Base-by-base conservation (phyloP, 2,329 filamentous ascomycete genomes). In the Trichoderma atrobrunneum region DNA sequence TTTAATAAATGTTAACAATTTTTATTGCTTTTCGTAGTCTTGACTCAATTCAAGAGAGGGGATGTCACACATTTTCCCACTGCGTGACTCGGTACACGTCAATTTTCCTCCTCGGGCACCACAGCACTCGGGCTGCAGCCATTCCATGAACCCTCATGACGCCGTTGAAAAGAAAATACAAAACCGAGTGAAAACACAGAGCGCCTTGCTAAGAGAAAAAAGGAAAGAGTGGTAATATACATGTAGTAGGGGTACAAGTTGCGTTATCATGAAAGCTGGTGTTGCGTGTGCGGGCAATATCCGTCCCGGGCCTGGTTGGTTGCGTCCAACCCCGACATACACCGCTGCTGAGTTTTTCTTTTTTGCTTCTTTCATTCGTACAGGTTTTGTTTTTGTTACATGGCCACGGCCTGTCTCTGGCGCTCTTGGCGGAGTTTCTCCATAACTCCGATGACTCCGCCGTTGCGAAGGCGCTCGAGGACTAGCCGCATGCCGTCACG, bases 401-500 rank as follows among this genome's bases (percentile, higher is more conserved):
- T 60, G 70, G 71, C 72, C 11, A 71, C 54, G 26, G 59, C 34
- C 65, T 81, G 80, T 68, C 77, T 77, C 56, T 83, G 80, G 69
- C 83, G 82, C 74, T 85, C 83, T 57, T 82, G 78, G 56, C 87
- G 84, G 75, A 87, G 82, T 64, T 87, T 84, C 78, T 90, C 88
- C 39, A 90, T 80, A 34, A 90, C 87, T 51, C 87, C 86, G 70
- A 89, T 86, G 71, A 89, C 85, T 34, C 87, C 87, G 54, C 85
- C 88, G 79, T 88, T 87, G 62, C 88, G 85, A 67, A 90, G 82
- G 62, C 93, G 86, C 81, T 94, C 92, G 26, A 96, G 85, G 10
- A 96, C 93, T 48, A 95, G 89, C 71, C 89, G 90, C 93, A 96
- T 95, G 63, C 93, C 93, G 79, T 95, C 92, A 64, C 92, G 90